Conservation (phyloP, 257 asterid genomes). For the Sherardia arvensis region DNA sequence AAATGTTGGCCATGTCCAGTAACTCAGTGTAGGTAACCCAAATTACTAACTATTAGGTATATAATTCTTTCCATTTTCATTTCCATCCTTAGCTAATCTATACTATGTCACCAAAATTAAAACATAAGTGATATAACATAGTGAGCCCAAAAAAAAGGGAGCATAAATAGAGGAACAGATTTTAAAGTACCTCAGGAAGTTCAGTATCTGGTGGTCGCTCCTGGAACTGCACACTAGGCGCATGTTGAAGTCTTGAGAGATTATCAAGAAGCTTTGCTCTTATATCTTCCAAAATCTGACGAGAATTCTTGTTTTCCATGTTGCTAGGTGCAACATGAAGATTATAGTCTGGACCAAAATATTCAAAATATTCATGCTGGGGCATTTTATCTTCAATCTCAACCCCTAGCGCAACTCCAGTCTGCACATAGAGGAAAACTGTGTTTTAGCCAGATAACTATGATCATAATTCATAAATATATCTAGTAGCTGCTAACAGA, state of each 20-base stretch:
- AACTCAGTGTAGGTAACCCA: background rate
- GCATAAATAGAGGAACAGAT: background rate
- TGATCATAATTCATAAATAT: background rate
- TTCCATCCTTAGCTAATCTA: background rate
- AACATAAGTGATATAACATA: background rate
- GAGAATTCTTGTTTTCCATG: constrained; percentile 54
- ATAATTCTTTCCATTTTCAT: background rate
- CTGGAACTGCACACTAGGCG: constrained; percentile 49
- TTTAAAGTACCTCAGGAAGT: constrained; percentile 34
- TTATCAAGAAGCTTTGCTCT: constrained; percentile 40
- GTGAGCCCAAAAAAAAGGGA: background rate
- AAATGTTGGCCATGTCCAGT: background rate
- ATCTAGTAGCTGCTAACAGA: background rate
- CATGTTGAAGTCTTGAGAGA: constrained; percentile 52
- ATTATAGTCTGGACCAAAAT: constrained; percentile 48
- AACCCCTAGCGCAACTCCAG: constrained; percentile 47
- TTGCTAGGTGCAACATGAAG: constrained; percentile 44
- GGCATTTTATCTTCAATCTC: constrained; percentile 47
- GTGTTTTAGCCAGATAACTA: too few relatives aligned
- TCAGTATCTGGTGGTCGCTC: constrained; percentile 54
- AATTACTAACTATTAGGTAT: background rate
- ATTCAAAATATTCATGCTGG: constrained; percentile 43
- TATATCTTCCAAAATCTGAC: constrained; percentile 31
- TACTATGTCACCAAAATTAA: background rate
- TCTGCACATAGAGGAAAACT: constrained; percentile 22